A percentile compares a stretch with the other conserved stretches of the same genome.
Conservation (phyloP, 345 rosid genomes). For the Dipteronia sinensis region DNA sequence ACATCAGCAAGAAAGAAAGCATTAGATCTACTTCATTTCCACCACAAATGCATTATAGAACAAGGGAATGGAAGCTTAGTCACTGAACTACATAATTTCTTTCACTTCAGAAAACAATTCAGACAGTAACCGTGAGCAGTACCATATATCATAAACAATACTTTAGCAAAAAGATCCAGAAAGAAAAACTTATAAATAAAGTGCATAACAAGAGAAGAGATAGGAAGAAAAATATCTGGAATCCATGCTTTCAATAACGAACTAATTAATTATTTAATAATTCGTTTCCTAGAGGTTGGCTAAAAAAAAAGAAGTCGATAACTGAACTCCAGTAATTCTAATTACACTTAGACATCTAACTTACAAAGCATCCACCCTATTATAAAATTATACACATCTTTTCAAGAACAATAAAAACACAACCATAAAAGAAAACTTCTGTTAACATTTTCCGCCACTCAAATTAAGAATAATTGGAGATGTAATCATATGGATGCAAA, state of each 20-base stretch:
- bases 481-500: background rate
- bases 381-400: background rate
- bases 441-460: background rate
- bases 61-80: background rate
- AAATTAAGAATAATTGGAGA: conserved; percentile 6
- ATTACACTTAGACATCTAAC: background rate
- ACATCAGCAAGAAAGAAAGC: background rate
- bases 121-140: background rate
- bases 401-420: background rate
- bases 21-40: conserved; percentile 1
- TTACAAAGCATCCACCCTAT: background rate
- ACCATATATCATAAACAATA: background rate
- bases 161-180: background rate
- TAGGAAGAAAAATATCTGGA: background rate
- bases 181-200: background rate
- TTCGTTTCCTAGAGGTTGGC: background rate
- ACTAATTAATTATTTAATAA: background rate
- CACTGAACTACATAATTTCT: background rate
- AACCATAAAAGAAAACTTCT: background rate
- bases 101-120: background rate
- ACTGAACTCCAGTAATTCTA: background rate
- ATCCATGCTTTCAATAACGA: background rate
- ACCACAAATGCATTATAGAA: background rate
- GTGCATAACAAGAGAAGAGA: background rate
- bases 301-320: background rate